These are phyloP conservation scores for Monilinia polystroma DNA, from an alignment of 2,329 filamentous ascomycete species.

Conservation along the genomic window DNA sequence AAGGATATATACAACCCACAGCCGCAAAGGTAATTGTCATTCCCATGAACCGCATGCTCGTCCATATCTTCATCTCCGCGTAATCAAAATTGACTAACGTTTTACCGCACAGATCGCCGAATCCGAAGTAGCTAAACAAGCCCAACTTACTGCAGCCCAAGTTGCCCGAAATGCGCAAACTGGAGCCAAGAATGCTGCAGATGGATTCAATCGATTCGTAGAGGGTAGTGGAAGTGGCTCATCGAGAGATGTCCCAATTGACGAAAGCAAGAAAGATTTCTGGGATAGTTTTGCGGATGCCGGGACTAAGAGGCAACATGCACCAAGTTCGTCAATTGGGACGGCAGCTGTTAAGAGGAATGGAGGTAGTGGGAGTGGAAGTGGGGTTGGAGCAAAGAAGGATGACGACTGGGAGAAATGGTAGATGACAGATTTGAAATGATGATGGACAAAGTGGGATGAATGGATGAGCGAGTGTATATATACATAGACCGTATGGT, in stretches of 20 bases:
- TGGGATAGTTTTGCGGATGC: slow-evolving; percentile 83
- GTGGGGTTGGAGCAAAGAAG: slow-evolving; percentile 43
- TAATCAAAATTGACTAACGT: not conserved
- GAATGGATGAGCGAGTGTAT: slow-evolving; percentile 9
- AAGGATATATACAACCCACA: slow-evolving; percentile 88
- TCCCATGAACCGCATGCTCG: not conserved
- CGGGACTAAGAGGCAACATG: slow-evolving; percentile 25
- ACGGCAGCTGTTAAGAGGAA: slow-evolving; percentile 39
- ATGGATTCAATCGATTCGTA: slow-evolving; percentile 82
- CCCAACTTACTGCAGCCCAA: slow-evolving; percentile 61
- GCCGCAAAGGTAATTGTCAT: slow-evolving; percentile 69
- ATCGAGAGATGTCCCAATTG: slow-evolving; percentile 46
- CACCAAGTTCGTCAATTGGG: slow-evolving; percentile 33
- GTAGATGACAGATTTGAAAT: slow-evolving; percentile 23
- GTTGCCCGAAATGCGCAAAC: slow-evolving; percentile 64
- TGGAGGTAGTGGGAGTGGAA: slow-evolving; percentile 24
- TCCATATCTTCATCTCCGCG: not conserved
- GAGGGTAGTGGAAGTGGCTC: slow-evolving; percentile 57
- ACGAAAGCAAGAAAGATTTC: slow-evolving; percentile 75
- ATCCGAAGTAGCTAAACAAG: slow-evolving; percentile 71
- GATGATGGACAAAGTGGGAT: not conserved
- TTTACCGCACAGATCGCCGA: slow-evolving; percentile 64
- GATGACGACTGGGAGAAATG: slow-evolving; percentile 61
- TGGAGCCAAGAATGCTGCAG: slow-evolving; percentile 72
- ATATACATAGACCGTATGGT: slow-evolving; percentile 3